Base-by-base conservation (phyloP, 2,329 filamentous ascomycete genomes). In the Colletotrichum cereale region DNA sequence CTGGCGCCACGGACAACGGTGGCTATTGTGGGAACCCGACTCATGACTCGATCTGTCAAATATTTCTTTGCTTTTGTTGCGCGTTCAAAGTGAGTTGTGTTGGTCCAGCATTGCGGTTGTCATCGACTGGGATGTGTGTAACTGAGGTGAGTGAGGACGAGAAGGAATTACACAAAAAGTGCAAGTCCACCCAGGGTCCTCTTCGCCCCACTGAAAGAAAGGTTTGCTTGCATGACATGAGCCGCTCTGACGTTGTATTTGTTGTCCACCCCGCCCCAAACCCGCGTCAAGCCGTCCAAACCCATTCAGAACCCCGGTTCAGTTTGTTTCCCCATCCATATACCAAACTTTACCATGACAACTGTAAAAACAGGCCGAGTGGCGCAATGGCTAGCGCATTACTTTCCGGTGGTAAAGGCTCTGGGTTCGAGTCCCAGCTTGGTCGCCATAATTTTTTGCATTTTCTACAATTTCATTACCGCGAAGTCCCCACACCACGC, bases 1-100 rank as follows among this genome's bases (percentile, higher is more conserved):
- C 78, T 73, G 5, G 90, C 88, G 44, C 92, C 92, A 0, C 87
- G 85, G 5, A 87, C 74, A 38, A 93, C 90, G 73, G 90, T 81
- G 14, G 78, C 77, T n/a, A 79, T 80, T 5, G 79, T 85, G 0
- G 87, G 87, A 12, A 89, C 85, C 16, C 72, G 67, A 3, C 74
- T 71, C 77, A 78, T 75, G 29, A 34, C 5, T 11, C 3, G 44
- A 24, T 12, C 8, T n/a, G 7, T 24, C 8, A 47, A 12, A 2
- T 24, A 12, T 24, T 0, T 21, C 18, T 31, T 3, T n/a, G 5
- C 1, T 10, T 26, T 6, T 16, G 29, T 2, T 5, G 21, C n/a
- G n/a, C n/a, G n/a, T n/a, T n/a, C n/a, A n/a, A n/a, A n/a, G n/a
- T 26, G 18, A 16, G 31, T 34, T 14, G 5, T 47, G 34, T 40